Conservation (phyloP, 2,329 filamentous ascomycete genomes). For the Aspergillus pseudoterreus region DNA sequence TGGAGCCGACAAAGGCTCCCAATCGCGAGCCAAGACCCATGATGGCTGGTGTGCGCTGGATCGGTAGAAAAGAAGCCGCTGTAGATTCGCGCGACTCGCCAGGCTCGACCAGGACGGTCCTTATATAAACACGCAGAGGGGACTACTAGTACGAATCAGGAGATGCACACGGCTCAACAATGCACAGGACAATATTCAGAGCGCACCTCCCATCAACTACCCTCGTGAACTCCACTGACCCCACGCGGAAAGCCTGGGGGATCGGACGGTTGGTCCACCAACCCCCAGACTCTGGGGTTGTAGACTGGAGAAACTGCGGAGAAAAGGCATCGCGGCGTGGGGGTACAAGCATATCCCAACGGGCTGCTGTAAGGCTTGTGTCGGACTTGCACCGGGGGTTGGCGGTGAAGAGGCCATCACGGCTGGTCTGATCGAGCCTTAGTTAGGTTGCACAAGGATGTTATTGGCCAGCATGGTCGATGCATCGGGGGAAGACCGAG, state of each 20-base stretch:
- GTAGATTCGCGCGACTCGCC: not conserved
- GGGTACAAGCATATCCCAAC: not conserved
- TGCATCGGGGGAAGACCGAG: not conserved
- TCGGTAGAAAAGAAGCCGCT: not conserved
- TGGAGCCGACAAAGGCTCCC: conserved; percentile 13
- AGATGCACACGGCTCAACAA: not conserved
- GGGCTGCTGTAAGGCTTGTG: not conserved
- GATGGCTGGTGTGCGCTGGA: not conserved
- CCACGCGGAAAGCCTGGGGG: not conserved
- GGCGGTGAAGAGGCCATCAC: not conserved
- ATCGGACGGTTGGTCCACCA: not conserved
- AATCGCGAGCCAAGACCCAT: conserved; percentile 13
- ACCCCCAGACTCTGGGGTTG: not conserved
- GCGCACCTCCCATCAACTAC: not conserved
- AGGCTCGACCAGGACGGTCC: no score
- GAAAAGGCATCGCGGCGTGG: not conserved
- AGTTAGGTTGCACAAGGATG: not conserved
- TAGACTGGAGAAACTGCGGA: not conserved
- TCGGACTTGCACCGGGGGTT: not conserved
- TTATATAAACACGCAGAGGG: not conserved
- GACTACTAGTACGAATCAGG: not conserved
- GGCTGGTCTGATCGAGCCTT: not conserved
- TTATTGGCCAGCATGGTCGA: not conserved
- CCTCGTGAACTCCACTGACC: not conserved
- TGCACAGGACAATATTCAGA: not conserved